Evolutionary conservation across 768 basidiomycete species (phyloP), one percentile per base, ranked within the genome.

Genomic region (Mycena alexandri): DNA sequence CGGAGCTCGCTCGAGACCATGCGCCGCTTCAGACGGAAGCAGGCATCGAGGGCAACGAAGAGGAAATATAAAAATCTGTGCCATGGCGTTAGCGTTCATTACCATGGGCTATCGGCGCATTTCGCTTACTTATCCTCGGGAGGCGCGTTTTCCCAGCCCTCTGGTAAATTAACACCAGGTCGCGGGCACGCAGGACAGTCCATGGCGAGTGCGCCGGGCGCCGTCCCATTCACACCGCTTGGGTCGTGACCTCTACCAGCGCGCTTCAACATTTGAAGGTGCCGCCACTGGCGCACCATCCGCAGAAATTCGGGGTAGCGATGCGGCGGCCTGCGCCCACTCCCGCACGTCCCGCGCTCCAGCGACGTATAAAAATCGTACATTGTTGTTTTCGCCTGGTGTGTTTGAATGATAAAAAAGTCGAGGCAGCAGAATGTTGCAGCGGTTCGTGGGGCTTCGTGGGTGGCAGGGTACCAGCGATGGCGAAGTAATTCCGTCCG

Each of bases 141-240:
- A 2, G 68, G 65, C 17, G 25, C 72, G 8, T 68, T 52, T 33
- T 69, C 24, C 73, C 74, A 78, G 11, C 63, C 47, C 0, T 53
- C 61, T 0, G 75, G 73, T 5, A 78, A 61, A 62, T 79, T 79
- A 0, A 71, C 70, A 0, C 72, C 74, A 0, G 75, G 77, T 2
- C 74, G 71, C 0, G 75, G 78, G 62, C 78, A 80, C 0, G 75
- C 72, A 3, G 75, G 75, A 51, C 79, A 80, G 10, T 57, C 13
- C 0, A 79, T 44, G 0, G 74, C 69, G 2, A 73, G 71, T 41
- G 74, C 74, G 2, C 79, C 79, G 9, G 61, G 34, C 11, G 13
- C 6, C 10, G 79, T 79, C 0, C 65, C 65, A 1, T 43, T 48
- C 8, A 73, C 54, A 0, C 79, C 77, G 1, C n/a, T 42, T 1